These are phyloP conservation scores for Arabidopsis arenosa DNA, from an alignment of 345 rosid genomes.

Conservation along the genomic window DNA sequence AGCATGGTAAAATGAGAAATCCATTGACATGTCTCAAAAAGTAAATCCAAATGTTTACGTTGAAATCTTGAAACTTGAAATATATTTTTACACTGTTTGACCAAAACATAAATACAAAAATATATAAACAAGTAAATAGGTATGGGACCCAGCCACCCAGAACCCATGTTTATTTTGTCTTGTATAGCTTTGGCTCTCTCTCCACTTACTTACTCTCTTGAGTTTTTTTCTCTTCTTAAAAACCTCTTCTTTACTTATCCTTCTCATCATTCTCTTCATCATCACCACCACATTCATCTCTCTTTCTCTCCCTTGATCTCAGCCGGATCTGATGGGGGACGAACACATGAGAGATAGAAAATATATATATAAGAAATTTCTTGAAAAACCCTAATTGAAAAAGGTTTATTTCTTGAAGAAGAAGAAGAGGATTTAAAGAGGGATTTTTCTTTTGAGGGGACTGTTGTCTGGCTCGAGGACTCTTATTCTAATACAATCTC, in stretches of 20 bases:
- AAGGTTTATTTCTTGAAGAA: neutral
- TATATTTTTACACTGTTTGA: slow-evolving; percentile 32
- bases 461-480: slow-evolving; percentile 99
- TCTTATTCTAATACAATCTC: slow-evolving; percentile 34
- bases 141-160: slow-evolving; percentile 34
- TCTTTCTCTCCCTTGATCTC: slow-evolving; percentile 48
- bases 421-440: slow-evolving; percentile 19
- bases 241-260: slow-evolving; percentile 35
- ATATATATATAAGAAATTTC: neutral
- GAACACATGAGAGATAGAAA: slow-evolving; percentile 20
- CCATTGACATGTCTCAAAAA: slow-evolving; percentile 51
- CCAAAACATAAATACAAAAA: slow-evolving; percentile 1
- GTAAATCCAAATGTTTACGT: slow-evolving; percentile 46
- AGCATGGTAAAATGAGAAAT: slow-evolving; percentile 40
- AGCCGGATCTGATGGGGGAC: slow-evolving; percentile 79
- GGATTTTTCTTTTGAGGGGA: slow-evolving; percentile 77
- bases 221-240: slow-evolving; percentile 38
- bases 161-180: slow-evolving; percentile 47
- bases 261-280: slow-evolving; percentile 42
- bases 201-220: slow-evolving; percentile 32
- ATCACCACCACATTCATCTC: slow-evolving; percentile 27
- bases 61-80: slow-evolving; percentile 49
- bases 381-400: slow-evolving; percentile 22
- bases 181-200: slow-evolving; percentile 42
- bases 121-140: slow-evolving; percentile 24